Evolutionary conservation across 257 asterid species (phyloP).

Genomic region (Solanum tarapatanum): DNA sequence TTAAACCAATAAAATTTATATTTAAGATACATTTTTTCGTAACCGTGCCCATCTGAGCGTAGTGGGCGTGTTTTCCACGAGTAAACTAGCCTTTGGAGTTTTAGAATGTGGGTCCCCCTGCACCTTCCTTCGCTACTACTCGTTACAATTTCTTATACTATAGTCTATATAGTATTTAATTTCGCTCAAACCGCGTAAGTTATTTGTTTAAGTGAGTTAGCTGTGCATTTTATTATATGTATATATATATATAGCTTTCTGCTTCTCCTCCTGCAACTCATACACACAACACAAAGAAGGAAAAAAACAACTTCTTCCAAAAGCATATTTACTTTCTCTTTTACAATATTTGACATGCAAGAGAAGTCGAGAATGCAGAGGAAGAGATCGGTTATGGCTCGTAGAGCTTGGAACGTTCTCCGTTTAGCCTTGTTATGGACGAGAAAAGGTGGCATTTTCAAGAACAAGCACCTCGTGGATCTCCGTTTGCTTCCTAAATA

Average conservation of each 20-base stretch:
- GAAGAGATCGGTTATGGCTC: constrained; percentile 16
- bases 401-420: constrained; percentile 45
- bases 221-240: neutral
- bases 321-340: neutral
- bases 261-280: neutral
- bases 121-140: neutral
- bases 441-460: constrained; percentile 41
- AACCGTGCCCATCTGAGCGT: too few species aligned
- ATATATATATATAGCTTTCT: neutral
- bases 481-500: constrained; percentile 28
- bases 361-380: constrained; percentile 21
- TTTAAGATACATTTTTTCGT: too few species aligned
- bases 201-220: neutral
- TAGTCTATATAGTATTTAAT: too few species aligned
- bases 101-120: neutral
- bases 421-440: constrained; percentile 62
- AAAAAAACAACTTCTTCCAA: neutral
- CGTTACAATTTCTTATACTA: neutral
- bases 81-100: neutral
- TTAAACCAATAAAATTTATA: too few species aligned
- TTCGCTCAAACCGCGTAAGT: constrained; percentile 24
- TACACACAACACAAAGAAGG: neutral
- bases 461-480: constrained; percentile 19
- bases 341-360: neutral
- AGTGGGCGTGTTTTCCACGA: too few species aligned